These are phyloP conservation scores for Aspergillus quadrilineatus DNA, from an alignment of 2,329 filamentous ascomycete genomes.

Conservation along the genomic window DNA sequence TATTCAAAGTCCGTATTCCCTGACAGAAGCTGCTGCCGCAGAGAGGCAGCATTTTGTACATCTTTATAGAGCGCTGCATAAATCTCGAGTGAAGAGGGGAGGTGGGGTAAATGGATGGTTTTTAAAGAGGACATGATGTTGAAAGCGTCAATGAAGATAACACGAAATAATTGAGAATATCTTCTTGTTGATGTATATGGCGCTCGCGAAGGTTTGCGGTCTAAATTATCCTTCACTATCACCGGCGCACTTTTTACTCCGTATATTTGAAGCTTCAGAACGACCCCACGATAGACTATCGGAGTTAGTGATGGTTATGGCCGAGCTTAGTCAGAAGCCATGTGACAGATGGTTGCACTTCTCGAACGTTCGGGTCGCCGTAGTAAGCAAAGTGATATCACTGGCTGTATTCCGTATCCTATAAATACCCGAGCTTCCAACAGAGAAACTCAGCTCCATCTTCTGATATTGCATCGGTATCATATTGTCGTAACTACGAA, in stretches of 20 bases:
- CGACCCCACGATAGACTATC: constrained; percentile 11
- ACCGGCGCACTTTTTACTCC: neutral
- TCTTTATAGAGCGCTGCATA: constrained; percentile 74
- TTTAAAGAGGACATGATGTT: constrained; percentile 48
- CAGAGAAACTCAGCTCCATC: constrained; percentile 12
- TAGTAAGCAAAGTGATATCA: constrained; percentile 31
- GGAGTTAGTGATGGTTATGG: constrained; percentile 13
- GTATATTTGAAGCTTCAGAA: constrained; percentile 1
- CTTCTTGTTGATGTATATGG: neutral
- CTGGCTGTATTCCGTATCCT: constrained; percentile 17
- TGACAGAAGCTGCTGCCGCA: constrained; percentile 80
- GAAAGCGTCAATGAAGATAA: neutral
- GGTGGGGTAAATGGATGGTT: constrained; percentile 70
- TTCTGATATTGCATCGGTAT: constrained; percentile 7
- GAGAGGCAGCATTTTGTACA: constrained; percentile 72
- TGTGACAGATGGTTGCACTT: constrained; percentile 27
- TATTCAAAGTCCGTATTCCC: constrained; percentile 88
- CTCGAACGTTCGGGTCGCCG: constrained; percentile 39
- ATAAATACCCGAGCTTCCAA: constrained; percentile 21
- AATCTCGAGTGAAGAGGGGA: constrained; percentile 65
- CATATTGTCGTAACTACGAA: constrained; percentile 19
- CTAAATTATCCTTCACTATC: neutral
- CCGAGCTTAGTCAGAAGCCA: constrained; percentile 18
- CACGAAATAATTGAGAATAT: neutral
- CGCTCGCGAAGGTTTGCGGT: neutral